Conservation (phyloP, 495 filamentous ascomycete genomes). For the Daldinia caldariorum region DNA sequence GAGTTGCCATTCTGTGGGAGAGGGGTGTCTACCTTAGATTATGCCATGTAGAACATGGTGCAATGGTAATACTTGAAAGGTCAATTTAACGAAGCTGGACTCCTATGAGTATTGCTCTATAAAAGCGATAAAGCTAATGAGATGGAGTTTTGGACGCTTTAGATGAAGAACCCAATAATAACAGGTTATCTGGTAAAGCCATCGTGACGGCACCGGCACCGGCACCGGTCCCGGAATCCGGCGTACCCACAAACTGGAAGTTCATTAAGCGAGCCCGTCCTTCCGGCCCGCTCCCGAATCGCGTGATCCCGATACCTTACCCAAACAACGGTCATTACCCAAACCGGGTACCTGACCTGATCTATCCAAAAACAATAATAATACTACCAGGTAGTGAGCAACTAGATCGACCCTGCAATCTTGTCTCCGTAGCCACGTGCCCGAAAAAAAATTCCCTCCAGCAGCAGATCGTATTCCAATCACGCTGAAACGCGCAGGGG, state of each 20-base stretch:
- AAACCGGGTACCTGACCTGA: no score
- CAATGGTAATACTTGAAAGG: no score
- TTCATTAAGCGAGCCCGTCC: background rate
- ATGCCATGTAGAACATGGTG: no score
- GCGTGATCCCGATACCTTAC: background rate
- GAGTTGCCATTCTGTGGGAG: no score
- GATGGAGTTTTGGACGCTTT: background rate
- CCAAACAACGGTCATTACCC: background rate
- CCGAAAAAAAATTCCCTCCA: background rate
- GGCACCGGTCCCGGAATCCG: background rate
- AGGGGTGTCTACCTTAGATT: no score
- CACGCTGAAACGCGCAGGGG: conserved; percentile 2
- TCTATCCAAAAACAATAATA: no score
- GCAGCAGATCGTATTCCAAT: background rate
- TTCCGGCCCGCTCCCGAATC: background rate
- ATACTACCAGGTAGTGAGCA: no score
- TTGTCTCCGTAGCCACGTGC: conserved; percentile 23
- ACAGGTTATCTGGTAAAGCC: background rate
- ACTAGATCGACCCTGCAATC: conserved; percentile 22
- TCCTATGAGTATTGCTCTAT: background rate
- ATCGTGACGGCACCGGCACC: background rate
- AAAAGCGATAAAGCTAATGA: background rate
- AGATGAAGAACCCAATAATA: background rate
- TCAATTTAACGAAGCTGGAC: no score
- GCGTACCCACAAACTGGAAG: background rate